phyloP scores from a whole-genome alignment of 2,329 filamentous ascomycete genomes.

The Penicillium decumbens region DNA sequence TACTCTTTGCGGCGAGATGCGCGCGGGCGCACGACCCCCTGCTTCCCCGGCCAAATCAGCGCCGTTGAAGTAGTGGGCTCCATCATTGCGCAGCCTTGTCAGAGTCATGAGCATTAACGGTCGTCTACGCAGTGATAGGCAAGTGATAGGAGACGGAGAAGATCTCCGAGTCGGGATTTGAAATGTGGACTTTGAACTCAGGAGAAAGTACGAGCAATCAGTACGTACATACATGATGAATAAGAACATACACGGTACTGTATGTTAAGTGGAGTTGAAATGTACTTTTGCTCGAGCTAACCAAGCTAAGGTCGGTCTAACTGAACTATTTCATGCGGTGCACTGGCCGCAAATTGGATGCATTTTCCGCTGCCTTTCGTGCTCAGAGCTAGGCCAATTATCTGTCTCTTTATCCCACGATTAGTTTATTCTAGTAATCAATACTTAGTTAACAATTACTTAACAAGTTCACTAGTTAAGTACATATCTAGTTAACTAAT shows the following conservation, averaged over 20 bases:
- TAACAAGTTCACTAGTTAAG: too few species aligned
- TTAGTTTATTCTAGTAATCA: too few species aligned
- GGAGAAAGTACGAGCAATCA: not conserved
- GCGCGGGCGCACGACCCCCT: constrained; percentile 29
- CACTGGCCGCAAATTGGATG: constrained; percentile 27
- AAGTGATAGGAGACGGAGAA: not conserved
- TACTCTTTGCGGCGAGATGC: constrained; percentile 36
- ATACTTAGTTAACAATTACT: too few species aligned
- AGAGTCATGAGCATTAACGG: constrained; percentile 21
- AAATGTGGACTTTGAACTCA: not conserved
- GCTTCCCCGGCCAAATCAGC: constrained; percentile 35
- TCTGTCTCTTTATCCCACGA: too few species aligned
- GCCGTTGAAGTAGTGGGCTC: constrained; percentile 5
- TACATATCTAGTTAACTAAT: too few species aligned
- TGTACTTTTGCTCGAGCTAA: constrained; percentile 28
- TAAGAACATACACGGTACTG: too few species aligned
- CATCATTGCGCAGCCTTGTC: constrained; percentile 13
- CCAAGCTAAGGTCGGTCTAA: constrained; percentile 16
- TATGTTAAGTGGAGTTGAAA: constrained; percentile 7
- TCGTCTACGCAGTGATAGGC: not conserved
- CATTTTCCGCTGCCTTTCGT: constrained; percentile 23
- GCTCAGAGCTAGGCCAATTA: too few species aligned
- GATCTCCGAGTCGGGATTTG: not conserved
- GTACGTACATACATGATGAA: too few species aligned
- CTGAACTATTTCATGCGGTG: constrained; percentile 27